Evolutionary conservation across 1,284 basidiomycete species (phyloP), one percentile per base, ranked within the genome.

Genomic region (Fomitopsis schrenkii): DNA sequence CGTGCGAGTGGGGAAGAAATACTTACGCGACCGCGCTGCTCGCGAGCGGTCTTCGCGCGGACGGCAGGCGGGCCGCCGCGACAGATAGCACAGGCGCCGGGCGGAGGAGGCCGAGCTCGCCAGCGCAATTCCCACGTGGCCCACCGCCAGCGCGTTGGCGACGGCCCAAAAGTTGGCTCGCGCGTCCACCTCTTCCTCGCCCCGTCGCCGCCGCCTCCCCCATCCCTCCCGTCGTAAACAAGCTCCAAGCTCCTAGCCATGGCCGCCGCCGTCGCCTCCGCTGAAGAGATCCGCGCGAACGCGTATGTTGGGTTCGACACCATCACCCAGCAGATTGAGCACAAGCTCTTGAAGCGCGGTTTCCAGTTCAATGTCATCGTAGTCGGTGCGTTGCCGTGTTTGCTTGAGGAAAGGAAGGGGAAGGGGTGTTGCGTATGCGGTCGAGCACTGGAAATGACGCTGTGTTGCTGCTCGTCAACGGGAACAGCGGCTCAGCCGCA

Each of bases 351-450:
- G 79, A 98, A 98, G 82, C 90, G 97, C 68, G 97, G 96, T 64
- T 98, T 98, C 83, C 93, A 97, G 81, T 98, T 99, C 87, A 99
- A 99, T 75, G 90, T 96, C 66, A 97, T 97, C 75, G 91, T 94
- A 65, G 95, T 91, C 68, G 95, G 95, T 95, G 70, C 69, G 93
- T 85, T 58, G 56, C 30, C 45, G 61, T 40, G 44, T 59, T 58
- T 59, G 55, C 45, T 8, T 40, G 5, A 8, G 12, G 10, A 44
- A 36, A 40, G 6, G 55, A 14, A 28, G 8, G 19, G 19, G 19
- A 2, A 28, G 22, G 9, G 26, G 26, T 48, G 30, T 36, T 30
- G 7, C 52, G 41, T n/a, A 22, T 19, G 12, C 17, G 44, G 44
- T n/a, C 8, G 42, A 45, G 15, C 42, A 22, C 42, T 36, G 7